phyloP scores from a whole-genome alignment of 2,329 filamentous ascomycete genomes.

The Calonectria leucothoes region DNA sequence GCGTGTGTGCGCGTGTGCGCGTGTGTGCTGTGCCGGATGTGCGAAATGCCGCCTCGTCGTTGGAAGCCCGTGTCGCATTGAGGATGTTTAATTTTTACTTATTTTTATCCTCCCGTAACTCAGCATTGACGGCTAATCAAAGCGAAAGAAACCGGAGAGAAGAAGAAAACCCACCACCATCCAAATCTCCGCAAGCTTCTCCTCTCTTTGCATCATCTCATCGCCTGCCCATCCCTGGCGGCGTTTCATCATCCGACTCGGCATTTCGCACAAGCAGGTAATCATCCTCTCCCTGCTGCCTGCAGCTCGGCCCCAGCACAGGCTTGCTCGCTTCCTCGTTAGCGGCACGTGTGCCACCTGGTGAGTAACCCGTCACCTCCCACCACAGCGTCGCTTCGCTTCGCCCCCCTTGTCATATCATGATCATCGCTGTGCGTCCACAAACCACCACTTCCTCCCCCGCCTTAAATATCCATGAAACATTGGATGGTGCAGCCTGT shows the following conservation, averaged over 20 bases:
- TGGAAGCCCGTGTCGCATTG: background rate
- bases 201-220: background rate
- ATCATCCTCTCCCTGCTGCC: conserved; percentile 15
- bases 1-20: background rate
- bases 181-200: background rate
- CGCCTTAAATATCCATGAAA: conserved; percentile 9
- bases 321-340: background rate
- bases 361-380: conserved; percentile 5
- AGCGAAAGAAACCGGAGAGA: background rate
- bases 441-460: background rate
- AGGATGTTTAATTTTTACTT: background rate
- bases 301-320: conserved; percentile 5
- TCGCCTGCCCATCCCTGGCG: conserved; percentile 10
- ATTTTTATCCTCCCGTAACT: background rate
- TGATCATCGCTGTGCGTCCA: conserved; percentile 12
- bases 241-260: conserved; percentile 24
- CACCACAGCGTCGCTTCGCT: conserved; percentile 8
- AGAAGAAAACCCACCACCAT: background rate
- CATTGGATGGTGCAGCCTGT: background rate
- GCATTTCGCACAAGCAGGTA: conserved; percentile 20
- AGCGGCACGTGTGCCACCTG: conserved; percentile 31
- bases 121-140: background rate
- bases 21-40: background rate
- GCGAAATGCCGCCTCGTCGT: background rate
- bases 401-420: conserved; percentile 4